Conservation (phyloP, 1,284 basidiomycete genomes). For the Ceratobasidium sp. region DNA sequence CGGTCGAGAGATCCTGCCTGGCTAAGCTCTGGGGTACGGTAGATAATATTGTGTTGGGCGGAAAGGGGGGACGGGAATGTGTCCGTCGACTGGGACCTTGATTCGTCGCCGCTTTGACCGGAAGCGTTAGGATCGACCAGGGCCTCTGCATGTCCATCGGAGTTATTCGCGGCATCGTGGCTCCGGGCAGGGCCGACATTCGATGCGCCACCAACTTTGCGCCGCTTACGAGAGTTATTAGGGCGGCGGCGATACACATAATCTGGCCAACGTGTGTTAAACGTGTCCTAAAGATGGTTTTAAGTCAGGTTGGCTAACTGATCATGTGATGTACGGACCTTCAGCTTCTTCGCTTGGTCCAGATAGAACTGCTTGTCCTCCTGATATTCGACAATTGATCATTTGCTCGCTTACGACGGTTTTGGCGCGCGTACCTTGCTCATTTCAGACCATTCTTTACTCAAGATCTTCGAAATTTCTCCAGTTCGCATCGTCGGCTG, state of each 20-base stretch:
- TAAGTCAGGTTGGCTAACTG: background rate
- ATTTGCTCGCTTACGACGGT: background rate
- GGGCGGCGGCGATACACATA: slow-evolving; percentile 82
- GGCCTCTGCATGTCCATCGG: slow-evolving; percentile 9
- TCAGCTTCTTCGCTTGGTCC: slow-evolving; percentile 67
- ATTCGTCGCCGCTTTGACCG: slow-evolving; percentile 24
- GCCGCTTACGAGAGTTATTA: slow-evolving; percentile 72
- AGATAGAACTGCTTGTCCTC: slow-evolving; percentile 81
- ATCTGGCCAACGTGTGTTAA: slow-evolving; percentile 85
- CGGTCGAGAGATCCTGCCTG: slow-evolving; percentile 17
- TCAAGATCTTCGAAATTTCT: slow-evolving; percentile 80
- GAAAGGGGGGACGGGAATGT: slow-evolving; percentile 18
- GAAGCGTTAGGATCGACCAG: slow-evolving; percentile 1
- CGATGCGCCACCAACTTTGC: slow-evolving; percentile 18
- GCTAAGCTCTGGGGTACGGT: slow-evolving; percentile 13
- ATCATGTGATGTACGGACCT: slow-evolving; percentile 14
- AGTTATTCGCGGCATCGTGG: slow-evolving; percentile 6
- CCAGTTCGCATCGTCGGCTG: slow-evolving; percentile 84
- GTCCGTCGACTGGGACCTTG: slow-evolving; percentile 33
- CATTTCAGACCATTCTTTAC: slow-evolving; percentile 80
- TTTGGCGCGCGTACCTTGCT: slow-evolving; percentile 55
- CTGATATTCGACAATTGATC: slow-evolving; percentile 51
- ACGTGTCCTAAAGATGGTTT: slow-evolving; percentile 57
- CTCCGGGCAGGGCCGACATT: slow-evolving; percentile 21
- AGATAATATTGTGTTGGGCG: slow-evolving; percentile 9